Evolutionary conservation across 305 asterid genomes (phyloP).

Genomic region (Ajuga reptans): DNA sequence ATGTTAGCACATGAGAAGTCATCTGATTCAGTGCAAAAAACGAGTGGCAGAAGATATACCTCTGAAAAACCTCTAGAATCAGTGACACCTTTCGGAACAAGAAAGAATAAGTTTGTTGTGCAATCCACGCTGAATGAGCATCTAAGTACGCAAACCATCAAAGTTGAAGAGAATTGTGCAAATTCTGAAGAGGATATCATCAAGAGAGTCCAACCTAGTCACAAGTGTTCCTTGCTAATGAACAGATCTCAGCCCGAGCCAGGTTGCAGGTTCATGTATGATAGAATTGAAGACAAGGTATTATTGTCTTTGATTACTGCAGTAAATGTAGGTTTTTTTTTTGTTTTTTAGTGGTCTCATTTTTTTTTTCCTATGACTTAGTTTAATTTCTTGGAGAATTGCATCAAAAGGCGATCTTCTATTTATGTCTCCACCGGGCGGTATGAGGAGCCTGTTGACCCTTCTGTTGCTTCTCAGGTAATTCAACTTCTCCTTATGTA

Average conservation of each 20-base stretch:
- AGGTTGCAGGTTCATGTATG: constrained; percentile 95
- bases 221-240: constrained; percentile 52
- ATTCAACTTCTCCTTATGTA: constrained; percentile 8
- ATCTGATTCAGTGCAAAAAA: constrained; percentile 44
- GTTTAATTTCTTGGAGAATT: constrained; percentile 77
- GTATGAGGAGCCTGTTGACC: constrained; percentile 72
- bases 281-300: constrained; percentile 92
- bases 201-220: constrained; percentile 64
- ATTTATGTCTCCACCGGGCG: constrained; percentile 59
- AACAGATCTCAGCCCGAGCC: constrained; percentile 49
- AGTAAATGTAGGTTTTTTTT: constrained; percentile 13
- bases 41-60: constrained; percentile 48
- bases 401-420: constrained; percentile 41
- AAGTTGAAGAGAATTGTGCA: constrained; percentile 36
- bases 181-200: constrained; percentile 67
- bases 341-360: constrained; percentile 12
- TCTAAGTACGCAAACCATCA: constrained; percentile 27
- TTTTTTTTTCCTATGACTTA: constrained; percentile 23
- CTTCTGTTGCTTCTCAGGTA: constrained; percentile 93
- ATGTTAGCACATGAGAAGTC: constrained; percentile 28
- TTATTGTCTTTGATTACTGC: constrained; percentile 7
- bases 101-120: constrained; percentile 76
- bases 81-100: constrained; percentile 80
- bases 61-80: constrained; percentile 48
- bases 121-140: constrained; percentile 63